Percentiles rank a stretch among this genome's conserved stretches.
These are phyloP conservation scores for Basipetospora chlamydospora DNA, from an alignment of 2,329 filamentous ascomycete genomes.

Conservation along the genomic window DNA sequence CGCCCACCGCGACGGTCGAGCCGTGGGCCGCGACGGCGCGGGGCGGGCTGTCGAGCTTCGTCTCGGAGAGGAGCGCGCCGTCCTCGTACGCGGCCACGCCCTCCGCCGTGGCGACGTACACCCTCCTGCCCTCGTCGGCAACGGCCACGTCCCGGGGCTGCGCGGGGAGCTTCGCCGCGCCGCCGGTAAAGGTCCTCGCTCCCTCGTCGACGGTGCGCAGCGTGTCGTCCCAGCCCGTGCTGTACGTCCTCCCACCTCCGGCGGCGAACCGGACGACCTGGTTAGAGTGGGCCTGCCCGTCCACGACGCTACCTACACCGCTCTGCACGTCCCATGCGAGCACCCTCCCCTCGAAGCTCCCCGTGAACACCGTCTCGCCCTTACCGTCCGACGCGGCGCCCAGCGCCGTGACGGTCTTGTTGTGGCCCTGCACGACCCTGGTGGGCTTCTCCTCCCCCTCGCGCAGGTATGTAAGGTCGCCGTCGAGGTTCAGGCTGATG, in stretches of 20 bases:
- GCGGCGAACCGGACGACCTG: slow-evolving; percentile 66
- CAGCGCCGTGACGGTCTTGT: slow-evolving; percentile 78
- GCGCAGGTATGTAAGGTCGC: slow-evolving; percentile 78
- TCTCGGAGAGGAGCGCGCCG: slow-evolving; percentile 43
- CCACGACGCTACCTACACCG: slow-evolving; percentile 55
- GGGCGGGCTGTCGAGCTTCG: slow-evolving; percentile 48
- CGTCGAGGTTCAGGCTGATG: slow-evolving; percentile 76
- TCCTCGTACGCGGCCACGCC: slow-evolving; percentile 41
- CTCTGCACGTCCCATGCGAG: slow-evolving; percentile 67
- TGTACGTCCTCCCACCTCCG: slow-evolving; percentile 53
- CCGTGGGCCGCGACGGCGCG: slow-evolving; percentile 58
- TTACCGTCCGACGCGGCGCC: slow-evolving; percentile 29
- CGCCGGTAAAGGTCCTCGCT: slow-evolving; percentile 60
- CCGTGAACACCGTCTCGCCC: slow-evolving; percentile 61
- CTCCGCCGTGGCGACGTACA: slow-evolving; percentile 43
- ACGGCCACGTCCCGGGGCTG: slow-evolving; percentile 67
- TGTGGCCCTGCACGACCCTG: slow-evolving; percentile 70
- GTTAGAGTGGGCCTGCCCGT: slow-evolving; percentile 72
- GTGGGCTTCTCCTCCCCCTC: slow-evolving; percentile 56
- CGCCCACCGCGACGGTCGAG: slow-evolving; percentile 59
- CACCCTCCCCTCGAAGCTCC: slow-evolving; percentile 81
- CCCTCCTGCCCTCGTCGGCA: slow-evolving; percentile 28
- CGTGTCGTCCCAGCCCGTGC: slow-evolving; percentile 88
- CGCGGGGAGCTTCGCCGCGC: slow-evolving; percentile 50
- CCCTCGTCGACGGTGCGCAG: slow-evolving; percentile 64